Evolutionary conservation across 208 protist species (phyloP).

Genomic region (Trypanosoma theileri): DNA sequence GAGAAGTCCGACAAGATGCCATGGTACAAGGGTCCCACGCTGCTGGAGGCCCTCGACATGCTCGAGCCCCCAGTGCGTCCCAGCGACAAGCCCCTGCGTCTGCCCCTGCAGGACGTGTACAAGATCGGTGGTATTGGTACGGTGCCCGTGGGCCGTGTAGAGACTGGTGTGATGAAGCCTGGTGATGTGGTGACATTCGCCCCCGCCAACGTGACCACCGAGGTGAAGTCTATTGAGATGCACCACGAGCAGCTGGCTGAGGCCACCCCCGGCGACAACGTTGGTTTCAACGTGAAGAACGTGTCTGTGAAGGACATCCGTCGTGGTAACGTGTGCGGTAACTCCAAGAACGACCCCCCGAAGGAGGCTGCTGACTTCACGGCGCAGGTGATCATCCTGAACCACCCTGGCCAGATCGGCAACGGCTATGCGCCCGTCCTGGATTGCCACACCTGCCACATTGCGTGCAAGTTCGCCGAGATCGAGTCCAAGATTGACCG

Average conservation of each 20-base stretch:
- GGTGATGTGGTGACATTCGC: conserved; percentile 68
- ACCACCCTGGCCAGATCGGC: conserved; percentile 92
- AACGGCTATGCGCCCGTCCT: conserved; percentile 90
- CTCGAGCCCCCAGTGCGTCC: conserved; percentile 83
- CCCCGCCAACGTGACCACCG: conserved; percentile 45
- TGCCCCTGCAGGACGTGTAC: conserved; percentile 96
- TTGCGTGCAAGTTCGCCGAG: conserved; percentile 91
- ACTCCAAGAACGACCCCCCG: conserved; percentile 69
- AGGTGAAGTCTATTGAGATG: conserved; percentile 91
- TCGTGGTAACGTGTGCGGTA: conserved; percentile 75
- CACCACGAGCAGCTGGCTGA: conserved; percentile 78
- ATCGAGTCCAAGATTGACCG: conserved; percentile 93
- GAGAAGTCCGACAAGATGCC: conserved; percentile 87
- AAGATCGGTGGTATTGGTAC: conserved; percentile 92
- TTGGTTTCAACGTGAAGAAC: conserved; percentile 95
- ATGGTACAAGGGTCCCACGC: conserved; percentile 92
- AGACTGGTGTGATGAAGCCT: conserved; percentile 54
- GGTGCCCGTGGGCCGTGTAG: conserved; percentile 60
- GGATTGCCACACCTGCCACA: conserved; percentile 95
- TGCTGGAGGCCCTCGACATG: conserved; percentile 92
- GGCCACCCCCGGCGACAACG: conserved; percentile 91
- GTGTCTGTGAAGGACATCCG: conserved; percentile 91
- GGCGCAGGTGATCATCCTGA: conserved; percentile 94
- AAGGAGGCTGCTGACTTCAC: conserved; percentile 70
- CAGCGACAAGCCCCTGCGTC: conserved; percentile 93